Percentiles rank a stretch among this genome's conserved stretches.
Evolutionary conservation across 768 basidiomycete genomes (phyloP).

Genomic region (Kwoniella sp.): DNA sequence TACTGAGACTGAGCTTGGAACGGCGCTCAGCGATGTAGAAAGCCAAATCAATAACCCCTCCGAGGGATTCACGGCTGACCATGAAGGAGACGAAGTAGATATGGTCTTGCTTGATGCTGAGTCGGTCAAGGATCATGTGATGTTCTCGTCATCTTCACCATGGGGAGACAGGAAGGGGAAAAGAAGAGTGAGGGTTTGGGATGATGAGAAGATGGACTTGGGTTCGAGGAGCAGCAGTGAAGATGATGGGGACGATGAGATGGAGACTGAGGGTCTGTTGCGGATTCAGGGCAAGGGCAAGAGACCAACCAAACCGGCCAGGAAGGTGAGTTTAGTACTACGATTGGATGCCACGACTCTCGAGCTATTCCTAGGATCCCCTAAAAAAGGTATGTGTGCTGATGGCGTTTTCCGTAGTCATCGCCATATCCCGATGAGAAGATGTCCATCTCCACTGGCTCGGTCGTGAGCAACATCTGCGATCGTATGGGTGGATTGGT

Average conservation of each 20-base stretch:
- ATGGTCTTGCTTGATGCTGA: slow-evolving; percentile 7
- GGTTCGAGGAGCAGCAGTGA: background rate
- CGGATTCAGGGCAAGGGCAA: slow-evolving; percentile 8
- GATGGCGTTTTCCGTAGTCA: background rate
- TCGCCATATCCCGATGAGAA: slow-evolving; percentile 14
- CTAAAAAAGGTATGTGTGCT: too few species aligned
- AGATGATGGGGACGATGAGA: slow-evolving; percentile 22
- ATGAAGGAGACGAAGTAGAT: slow-evolving; percentile 22
- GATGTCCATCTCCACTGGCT: slow-evolving; percentile 2
- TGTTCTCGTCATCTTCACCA: slow-evolving; percentile 4
- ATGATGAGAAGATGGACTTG: slow-evolving; percentile 1
- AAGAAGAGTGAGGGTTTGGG: slow-evolving; percentile 6
- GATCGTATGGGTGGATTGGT: slow-evolving; percentile 21
- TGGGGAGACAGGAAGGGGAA: slow-evolving; percentile 14
- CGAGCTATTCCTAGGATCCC: too few species aligned
- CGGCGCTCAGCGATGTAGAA: slow-evolving; percentile 19
- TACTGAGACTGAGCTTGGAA: slow-evolving; percentile 15
- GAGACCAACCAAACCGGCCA: slow-evolving; percentile 6
- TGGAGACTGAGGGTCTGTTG: slow-evolving; percentile 21
- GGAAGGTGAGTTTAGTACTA: slow-evolving; percentile 19
- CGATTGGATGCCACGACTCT: too few species aligned
- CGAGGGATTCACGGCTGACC: slow-evolving; percentile 1
- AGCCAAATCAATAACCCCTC: slow-evolving; percentile 7
- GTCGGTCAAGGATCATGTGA: background rate
- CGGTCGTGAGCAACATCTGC: slow-evolving; percentile 17